Base-by-base conservation (phyloP, 768 basidiomycete genomes). In the Leucocoprinus sp. region DNA sequence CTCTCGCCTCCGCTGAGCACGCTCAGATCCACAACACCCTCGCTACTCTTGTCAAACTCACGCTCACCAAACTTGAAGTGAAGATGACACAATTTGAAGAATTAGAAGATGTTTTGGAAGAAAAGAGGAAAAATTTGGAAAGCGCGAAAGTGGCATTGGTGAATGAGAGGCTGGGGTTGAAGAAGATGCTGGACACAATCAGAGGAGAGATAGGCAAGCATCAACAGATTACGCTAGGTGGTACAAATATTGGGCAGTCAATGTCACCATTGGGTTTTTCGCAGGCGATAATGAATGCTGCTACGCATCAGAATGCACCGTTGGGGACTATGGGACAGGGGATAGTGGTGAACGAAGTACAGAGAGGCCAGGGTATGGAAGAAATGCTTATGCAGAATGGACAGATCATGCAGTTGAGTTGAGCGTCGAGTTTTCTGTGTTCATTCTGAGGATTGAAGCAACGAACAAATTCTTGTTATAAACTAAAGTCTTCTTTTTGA, bases 11-110 rank as follows among this genome's bases (percentile, higher is more conserved):
- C 6, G 81, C 86, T 0, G 93, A 96, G 62, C 87, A 95, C 53
- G 60, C 69, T 0, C 82, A 88, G 49, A 88, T 99, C 45, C 78
- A 82, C 27, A 70, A 75, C 48, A 75, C 84, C 1, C 79, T 98
- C 37, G 79, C 90, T 2, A 76, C 80, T 28, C 74, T 99, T 48
- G 87, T 99, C 65, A 84, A 89, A 63, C 72, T 88, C 45, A 89
- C 75, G 49, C 71, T 76, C 55, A 89, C 75, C 37, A 98, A 98
- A 64, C 79, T 98, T 28, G 93, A 97, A 58, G 69, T 95, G 43
- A 98, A 99, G 72, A 88, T 93, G 80, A 66, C 77, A 1, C 89
- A 93, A 61, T 97, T 98, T 57, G 96, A 97, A 60, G 84, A 90
- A 61, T 70, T 99, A 47, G 96, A 99, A 60, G 84, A 87, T 38